Conservation (phyloP, 345 rosid species). For the Noccaea bulbosa region DNA sequence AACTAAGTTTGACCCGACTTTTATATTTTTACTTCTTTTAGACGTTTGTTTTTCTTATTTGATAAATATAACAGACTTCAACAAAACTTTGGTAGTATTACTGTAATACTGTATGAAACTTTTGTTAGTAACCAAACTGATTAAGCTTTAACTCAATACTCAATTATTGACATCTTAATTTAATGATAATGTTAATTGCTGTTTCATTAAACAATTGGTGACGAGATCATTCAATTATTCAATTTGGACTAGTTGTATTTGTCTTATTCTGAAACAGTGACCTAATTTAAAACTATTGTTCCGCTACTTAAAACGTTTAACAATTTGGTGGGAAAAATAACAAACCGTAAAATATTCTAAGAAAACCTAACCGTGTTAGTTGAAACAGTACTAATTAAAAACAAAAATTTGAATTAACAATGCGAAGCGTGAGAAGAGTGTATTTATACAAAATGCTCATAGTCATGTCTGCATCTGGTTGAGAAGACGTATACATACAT, state of each 20-base stretch:
- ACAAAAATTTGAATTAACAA: neutral
- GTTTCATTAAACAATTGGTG: neutral
- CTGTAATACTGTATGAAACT: neutral
- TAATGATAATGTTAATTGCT: neutral
- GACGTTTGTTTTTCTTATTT: neutral
- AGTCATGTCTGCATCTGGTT: neutral
- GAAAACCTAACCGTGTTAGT: neutral
- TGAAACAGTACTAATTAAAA: neutral
- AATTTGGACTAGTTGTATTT: neutral
- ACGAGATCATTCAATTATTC: neutral
- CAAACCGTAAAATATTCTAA: too few species aligned
- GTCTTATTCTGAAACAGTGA: neutral
- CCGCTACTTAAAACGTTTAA: neutral
- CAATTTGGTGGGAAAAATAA: constrained; percentile 6
- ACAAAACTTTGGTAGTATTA: neutral
- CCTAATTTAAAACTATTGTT: neutral
- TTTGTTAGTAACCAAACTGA: too few species aligned
- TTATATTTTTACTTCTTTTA: constrained; percentile 5
- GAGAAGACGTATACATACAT: neutral
- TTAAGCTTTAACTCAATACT: too few species aligned
- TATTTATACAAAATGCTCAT: neutral
- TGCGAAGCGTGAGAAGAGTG: neutral
- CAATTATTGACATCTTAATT: too few species aligned
- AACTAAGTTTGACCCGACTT: constrained; percentile 34
- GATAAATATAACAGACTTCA: too few species aligned